A percentile compares a stretch with the other conserved stretches of the same genome.
phyloP scores from a whole-genome alignment of 1,284 basidiomycete genomes.

The Leccinum variabile region DNA sequence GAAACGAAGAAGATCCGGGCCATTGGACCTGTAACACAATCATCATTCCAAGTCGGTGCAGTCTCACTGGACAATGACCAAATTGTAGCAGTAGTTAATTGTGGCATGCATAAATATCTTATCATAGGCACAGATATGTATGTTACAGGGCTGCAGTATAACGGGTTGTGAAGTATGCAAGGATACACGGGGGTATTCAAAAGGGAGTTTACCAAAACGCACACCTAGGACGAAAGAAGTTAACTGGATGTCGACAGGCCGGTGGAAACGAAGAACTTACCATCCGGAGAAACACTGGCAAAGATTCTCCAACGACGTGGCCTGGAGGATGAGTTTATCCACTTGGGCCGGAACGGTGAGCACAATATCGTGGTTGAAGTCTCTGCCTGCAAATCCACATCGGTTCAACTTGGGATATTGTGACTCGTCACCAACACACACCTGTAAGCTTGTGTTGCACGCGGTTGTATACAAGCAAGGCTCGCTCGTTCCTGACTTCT shows the following conservation, averaged over 20 bases:
- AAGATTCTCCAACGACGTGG: constrained; percentile 89
- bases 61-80: constrained; percentile 1
- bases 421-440: constrained; percentile 28
- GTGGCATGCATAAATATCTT: constrained; percentile 1
- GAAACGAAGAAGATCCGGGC: neutral
- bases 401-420: neutral
- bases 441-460: constrained; percentile 93
- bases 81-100: neutral
- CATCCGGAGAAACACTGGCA: constrained; percentile 97
- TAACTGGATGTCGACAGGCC: neutral
- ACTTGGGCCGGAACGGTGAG: constrained; percentile 81
- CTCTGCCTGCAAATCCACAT: constrained; percentile 59
- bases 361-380: constrained; percentile 82
- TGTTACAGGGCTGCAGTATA: constrained; percentile 24
- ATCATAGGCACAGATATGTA: constrained; percentile 15
- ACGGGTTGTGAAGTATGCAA: constrained; percentile 16
- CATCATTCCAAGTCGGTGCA: constrained; percentile 8
- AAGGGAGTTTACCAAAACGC: constrained; percentile 50
- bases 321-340: constrained; percentile 87
- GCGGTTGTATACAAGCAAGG: constrained; percentile 87
- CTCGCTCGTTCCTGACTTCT: constrained; percentile 89
- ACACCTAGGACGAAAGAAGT: constrained; percentile 27
- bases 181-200: constrained; percentile 12
- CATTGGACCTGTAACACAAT: too few species aligned
- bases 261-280: constrained; percentile 41